Evolutionary conservation across 441 rosid genomes (phyloP), one percentile per base, ranked within the genome.

Genomic region (Erodium chrysanthum): DNA sequence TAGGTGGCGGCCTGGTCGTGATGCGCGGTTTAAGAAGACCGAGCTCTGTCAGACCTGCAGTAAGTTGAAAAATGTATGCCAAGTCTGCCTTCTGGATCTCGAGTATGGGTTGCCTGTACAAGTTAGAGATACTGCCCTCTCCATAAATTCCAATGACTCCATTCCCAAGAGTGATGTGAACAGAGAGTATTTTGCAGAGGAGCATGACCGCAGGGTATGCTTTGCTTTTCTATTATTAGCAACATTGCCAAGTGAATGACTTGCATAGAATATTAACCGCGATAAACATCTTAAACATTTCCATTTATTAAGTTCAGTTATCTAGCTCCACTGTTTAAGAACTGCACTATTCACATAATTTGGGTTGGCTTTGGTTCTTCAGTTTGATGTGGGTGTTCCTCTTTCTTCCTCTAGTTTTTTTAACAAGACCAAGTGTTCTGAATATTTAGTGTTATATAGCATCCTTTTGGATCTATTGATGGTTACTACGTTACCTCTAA

Each of bases 71-170:
- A 94, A 94, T 75, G 97, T 89, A 17, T 94, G 97, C 66, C 97
- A 94, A 86, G 99, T 94, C 29, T 91, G 96, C 75, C 92, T 94
- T 68, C 69, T 94, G 79, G 99, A 94, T 79, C 92, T 91, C 29
- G 96, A 89, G 76, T 91, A 94, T 70, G 95, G 97, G 31, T 83
- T 94, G 83, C 99, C 97, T 0, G 97, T 94, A 76, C 97, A 94
- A 71, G 99, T 86, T 76, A 85, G 99, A 59, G 99, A 94, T 70
- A 88, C 97, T 0, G 91, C 98, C 46, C 85, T 93, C 15, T 85
- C 83, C 77, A 91, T 94, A 62, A 82, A 81, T 74, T 88, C 96
- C 62, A 83, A 88, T 77, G 96, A 94, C 69, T 79, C 96, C 68
- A 94, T 94, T 74, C 97, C 99, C 0, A 88, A 87, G 76, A 94